phyloP scores from a whole-genome alignment of 2,329 filamentous ascomycete genomes.

The Epichloe sibirici region DNA sequence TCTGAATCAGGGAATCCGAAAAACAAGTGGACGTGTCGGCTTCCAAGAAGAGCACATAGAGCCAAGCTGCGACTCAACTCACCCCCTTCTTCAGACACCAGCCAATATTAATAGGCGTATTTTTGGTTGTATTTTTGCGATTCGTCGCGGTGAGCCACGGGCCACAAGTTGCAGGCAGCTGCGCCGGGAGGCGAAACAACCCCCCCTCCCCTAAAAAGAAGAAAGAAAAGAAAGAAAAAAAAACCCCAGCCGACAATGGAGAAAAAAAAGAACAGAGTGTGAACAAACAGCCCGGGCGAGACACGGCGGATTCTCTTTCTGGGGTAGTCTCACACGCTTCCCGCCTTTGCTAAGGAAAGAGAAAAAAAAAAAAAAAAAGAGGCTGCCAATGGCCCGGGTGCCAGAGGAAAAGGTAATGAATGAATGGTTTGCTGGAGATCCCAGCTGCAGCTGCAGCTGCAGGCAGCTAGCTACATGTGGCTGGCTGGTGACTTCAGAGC shows the following conservation, averaged over 20 bases:
- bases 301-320: background rate
- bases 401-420: no score
- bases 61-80: background rate
- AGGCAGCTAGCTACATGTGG: background rate
- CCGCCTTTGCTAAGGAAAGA: background rate
- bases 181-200: background rate
- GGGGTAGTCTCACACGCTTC: background rate
- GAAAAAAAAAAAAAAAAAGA: background rate
- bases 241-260: background rate
- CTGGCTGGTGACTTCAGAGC: background rate
- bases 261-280: background rate
- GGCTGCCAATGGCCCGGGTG: background rate
- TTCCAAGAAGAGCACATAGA: background rate
- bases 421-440: background rate
- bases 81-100: background rate
- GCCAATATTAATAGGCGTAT: background rate
- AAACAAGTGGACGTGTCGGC: background rate
- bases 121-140: background rate
- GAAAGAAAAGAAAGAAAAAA: background rate
- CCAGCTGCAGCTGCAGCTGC: background rate
- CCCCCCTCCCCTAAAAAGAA: background rate
- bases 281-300: background rate
- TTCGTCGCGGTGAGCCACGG: slow-evolving; percentile 1
- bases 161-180: background rate
- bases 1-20: background rate